These are phyloP conservation scores for Suhomyces sp. DNA, from an alignment of 805 yeast species.

Conservation along the genomic window DNA sequence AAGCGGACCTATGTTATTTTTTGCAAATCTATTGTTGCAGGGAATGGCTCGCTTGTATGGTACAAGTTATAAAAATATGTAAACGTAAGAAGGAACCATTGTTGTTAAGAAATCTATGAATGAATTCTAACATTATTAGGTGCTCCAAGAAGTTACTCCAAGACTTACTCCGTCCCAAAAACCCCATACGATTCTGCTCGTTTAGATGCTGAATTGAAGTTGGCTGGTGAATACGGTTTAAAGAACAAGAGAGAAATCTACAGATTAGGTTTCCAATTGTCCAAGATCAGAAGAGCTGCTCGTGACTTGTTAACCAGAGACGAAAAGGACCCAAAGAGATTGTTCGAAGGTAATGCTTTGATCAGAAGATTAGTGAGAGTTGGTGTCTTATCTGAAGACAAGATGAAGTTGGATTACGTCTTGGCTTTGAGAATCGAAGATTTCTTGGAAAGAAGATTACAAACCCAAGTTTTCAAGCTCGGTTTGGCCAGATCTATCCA, in stretches of 20 bases:
- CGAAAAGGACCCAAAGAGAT: constrained; percentile 99
- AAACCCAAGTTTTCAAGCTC: constrained; percentile 99
- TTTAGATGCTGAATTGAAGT: constrained; percentile 98
- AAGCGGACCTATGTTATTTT: not conserved
- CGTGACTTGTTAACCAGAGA: constrained; percentile 99
- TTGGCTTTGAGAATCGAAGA: constrained; percentile 97
- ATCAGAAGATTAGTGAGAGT: constrained; percentile 98
- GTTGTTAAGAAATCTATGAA: not conserved
- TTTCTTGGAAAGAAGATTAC: constrained; percentile 99
- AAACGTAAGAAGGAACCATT: not conserved
- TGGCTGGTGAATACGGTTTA: constrained; percentile 99
- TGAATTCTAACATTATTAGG: constrained; percentile 41
- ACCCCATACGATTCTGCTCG: constrained; percentile 99
- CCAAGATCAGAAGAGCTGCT: constrained; percentile 99
- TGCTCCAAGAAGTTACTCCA: constrained; percentile 99
- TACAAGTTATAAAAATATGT: not conserved
- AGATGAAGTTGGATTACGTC: constrained; percentile 99
- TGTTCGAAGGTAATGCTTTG: constrained; percentile 99
- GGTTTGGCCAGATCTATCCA: constrained; percentile 99
- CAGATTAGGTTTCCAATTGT: constrained; percentile 99
- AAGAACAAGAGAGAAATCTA: constrained; percentile 99
- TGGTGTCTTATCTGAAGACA: constrained; percentile 98
- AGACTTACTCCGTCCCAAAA: constrained; percentile 99
- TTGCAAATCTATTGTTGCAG: not conserved
- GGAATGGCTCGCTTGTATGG: not conserved